Percentiles rank a stretch among this genome's conserved stretches.
Evolutionary conservation across 1,284 basidiomycete genomes (phyloP).

Genomic region (Chalciporus sp.): DNA sequence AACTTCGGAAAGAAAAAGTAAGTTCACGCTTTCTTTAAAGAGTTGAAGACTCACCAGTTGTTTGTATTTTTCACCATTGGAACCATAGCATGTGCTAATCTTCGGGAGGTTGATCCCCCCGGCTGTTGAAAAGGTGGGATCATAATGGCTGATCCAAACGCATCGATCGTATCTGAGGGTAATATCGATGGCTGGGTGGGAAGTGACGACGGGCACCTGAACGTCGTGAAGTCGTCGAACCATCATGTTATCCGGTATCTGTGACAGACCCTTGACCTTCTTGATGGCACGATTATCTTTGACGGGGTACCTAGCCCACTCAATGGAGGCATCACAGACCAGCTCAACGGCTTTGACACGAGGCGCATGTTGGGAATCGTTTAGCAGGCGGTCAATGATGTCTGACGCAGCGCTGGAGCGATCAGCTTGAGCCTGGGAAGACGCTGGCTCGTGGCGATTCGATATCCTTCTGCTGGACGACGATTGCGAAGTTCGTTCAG

Average conservation of each 20-base stretch:
- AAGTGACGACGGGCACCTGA: conserved; percentile 83
- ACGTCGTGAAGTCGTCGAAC: conserved; percentile 57
- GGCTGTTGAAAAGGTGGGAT: conserved; percentile 61
- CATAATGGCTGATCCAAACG: conserved; percentile 68
- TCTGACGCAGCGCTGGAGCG: conserved; percentile 69
- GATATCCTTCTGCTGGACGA: conserved; percentile 41
- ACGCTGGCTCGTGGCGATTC: conserved; percentile 40
- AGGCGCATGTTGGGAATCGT: conserved; percentile 38
- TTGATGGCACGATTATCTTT: conserved; percentile 32
- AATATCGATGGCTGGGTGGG: conserved; percentile 70
- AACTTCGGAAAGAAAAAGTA: conserved; percentile 56
- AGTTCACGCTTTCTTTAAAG: not conserved
- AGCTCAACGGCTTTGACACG: conserved; percentile 63
- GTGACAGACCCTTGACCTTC: conserved; percentile 23
- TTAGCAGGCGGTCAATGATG: conserved; percentile 66
- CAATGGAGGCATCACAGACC: conserved; percentile 73
- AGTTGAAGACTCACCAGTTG: conserved; percentile 68
- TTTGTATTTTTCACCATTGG: conserved; percentile 69
- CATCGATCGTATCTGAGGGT: conserved; percentile 69
- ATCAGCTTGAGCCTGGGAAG: conserved; percentile 40
- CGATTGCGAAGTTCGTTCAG: conserved; percentile 34
- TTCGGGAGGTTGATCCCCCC: conserved; percentile 89
- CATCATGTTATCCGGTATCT: conserved; percentile 44
- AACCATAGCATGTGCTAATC: conserved; percentile 72
- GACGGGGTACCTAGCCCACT: conserved; percentile 78